Conservation (phyloP, 1,284 basidiomycete genomes). For the Mycena sp. region DNA sequence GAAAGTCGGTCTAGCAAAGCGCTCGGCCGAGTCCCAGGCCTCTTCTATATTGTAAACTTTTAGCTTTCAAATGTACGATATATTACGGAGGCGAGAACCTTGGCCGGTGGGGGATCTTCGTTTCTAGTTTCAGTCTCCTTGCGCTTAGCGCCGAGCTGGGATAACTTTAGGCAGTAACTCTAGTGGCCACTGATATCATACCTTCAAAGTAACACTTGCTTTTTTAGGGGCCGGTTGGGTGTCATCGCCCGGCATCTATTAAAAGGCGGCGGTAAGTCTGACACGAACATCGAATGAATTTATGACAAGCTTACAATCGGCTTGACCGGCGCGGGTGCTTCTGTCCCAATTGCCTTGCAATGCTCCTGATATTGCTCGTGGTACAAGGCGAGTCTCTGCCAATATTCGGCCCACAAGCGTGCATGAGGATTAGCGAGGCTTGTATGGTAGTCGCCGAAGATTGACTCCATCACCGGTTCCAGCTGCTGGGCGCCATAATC, state of each 20-base stretch:
- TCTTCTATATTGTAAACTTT: background rate
- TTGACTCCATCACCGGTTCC: too few relatives aligned
- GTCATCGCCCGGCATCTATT: background rate
- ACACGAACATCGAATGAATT: too few relatives aligned
- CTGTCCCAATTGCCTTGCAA: too few relatives aligned
- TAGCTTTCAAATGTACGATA: background rate
- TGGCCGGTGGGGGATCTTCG: background rate
- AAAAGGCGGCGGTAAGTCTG: background rate
- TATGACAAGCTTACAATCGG: too few relatives aligned
- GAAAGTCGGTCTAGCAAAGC: background rate
- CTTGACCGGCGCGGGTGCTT: too few relatives aligned
- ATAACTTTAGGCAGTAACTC: background rate
- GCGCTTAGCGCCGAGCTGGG: background rate
- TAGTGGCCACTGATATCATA: background rate
- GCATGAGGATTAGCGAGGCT: too few relatives aligned
- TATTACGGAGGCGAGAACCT: background rate
- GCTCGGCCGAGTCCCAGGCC: background rate
- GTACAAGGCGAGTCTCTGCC: too few relatives aligned
- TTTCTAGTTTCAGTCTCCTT: background rate
- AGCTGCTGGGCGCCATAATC: too few relatives aligned
- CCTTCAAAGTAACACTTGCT: slow-evolving; percentile 7
- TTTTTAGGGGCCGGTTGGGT: background rate
- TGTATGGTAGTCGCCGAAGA: too few relatives aligned
- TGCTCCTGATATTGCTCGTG: too few relatives aligned
- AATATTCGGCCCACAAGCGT: background rate